Percentiles rank a stretch among this genome's conserved stretches.
These are phyloP conservation scores for Euphrasia arctica DNA, from an alignment of 305 asterid species.

Conservation along the genomic window DNA sequence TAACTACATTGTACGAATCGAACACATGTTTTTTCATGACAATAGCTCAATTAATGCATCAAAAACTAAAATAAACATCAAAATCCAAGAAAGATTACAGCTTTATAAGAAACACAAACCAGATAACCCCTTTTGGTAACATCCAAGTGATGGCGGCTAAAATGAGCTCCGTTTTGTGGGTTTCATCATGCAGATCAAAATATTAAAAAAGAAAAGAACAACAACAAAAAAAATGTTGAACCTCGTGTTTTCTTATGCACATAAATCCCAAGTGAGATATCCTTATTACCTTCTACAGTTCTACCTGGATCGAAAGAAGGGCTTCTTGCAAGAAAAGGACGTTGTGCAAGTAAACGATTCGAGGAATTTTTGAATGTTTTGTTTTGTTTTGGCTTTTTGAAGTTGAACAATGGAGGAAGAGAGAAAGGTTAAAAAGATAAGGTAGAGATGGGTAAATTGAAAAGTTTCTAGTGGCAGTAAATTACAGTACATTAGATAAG, in stretches of 20 bases:
- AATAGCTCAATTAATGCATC: too few species aligned
- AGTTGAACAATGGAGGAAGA: too few species aligned
- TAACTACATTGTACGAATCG: too few species aligned
- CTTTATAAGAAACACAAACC: slow-evolving; percentile 3
- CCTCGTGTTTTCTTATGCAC: background rate
- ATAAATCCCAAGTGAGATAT: slow-evolving; percentile 9
- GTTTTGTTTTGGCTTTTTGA: too few species aligned
- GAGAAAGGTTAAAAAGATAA: too few species aligned
- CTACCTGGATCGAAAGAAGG: background rate
- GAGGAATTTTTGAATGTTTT: background rate
- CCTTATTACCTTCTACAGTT: background rate
- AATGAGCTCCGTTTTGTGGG: background rate
- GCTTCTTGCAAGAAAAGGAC: slow-evolving; percentile 8
- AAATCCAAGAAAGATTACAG: background rate
- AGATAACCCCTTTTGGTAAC: background rate
- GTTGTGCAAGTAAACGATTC: background rate
- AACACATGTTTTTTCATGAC: too few species aligned
- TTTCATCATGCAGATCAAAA: background rate
- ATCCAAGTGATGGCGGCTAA: slow-evolving; percentile 14
- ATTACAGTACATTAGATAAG: too few species aligned
- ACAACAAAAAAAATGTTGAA: background rate
- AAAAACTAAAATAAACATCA: slow-evolving; percentile 3
- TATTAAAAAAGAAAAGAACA: background rate
- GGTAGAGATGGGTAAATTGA: too few species aligned
- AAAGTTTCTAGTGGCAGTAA: too few species aligned